A percentile compares a stretch with the other conserved stretches of the same genome.
These are phyloP conservation scores for Triticum monococcum DNA, from an alignment of 176 grass and related monocot genomes.

Conservation along the genomic window DNA sequence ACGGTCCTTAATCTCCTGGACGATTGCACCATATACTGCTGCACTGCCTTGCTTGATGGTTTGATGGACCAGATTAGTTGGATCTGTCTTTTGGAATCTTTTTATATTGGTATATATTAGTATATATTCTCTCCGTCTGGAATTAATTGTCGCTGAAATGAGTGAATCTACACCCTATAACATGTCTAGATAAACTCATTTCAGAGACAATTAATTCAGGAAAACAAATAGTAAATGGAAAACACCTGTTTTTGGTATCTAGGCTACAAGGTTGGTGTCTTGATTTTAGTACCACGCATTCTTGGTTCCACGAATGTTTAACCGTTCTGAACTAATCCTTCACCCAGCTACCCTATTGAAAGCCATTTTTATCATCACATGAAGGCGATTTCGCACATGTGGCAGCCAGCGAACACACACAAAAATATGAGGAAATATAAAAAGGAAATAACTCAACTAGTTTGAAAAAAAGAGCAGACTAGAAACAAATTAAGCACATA, in stretches of 20 bases:
- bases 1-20: too few relatives aligned
- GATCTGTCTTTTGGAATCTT: too few relatives aligned
- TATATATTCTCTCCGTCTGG: too few relatives aligned
- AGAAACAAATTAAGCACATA: neutral
- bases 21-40: too few relatives aligned
- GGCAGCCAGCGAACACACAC: neutral
- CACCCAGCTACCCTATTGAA: neutral
- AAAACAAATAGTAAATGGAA: neutral
- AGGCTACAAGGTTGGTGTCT: neutral
- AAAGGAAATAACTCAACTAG: neutral
- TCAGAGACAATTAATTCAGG: too few relatives aligned
- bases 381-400: neutral
- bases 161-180: too few relatives aligned
- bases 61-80: too few relatives aligned
- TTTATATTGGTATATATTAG: too few relatives aligned
- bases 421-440: neutral
- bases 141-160: too few relatives aligned
- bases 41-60: too few relatives aligned
- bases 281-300: neutral
- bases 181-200: too few relatives aligned
- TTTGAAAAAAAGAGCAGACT: neutral
- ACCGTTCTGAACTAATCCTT: neutral
- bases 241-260: neutral
- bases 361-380: neutral
- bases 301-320: neutral